phyloP scores from a whole-genome alignment of 2,329 filamentous ascomycete genomes.

The Pezicula radicicola region DNA sequence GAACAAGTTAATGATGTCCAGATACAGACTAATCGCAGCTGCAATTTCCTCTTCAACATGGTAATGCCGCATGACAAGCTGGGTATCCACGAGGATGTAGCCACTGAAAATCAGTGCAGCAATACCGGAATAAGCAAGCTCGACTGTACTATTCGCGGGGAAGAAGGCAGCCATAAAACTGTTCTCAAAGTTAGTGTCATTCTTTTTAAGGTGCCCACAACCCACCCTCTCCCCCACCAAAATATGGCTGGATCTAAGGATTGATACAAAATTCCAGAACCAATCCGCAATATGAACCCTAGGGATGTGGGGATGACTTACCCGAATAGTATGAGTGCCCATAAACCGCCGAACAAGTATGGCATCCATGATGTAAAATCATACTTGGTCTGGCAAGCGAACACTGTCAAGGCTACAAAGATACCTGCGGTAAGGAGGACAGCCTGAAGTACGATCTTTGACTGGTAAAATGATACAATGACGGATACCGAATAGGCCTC shows the following conservation, averaged over 20 bases:
- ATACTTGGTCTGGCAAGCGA: conserved; percentile 96
- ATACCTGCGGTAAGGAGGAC: conserved; percentile 83
- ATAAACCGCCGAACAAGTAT: conserved; percentile 86
- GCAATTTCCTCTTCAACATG: conserved; percentile 98
- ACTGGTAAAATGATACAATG: conserved; percentile 86
- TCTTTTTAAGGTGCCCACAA: too few relatives aligned
- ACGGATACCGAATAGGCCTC: conserved; percentile 95
- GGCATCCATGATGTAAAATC: conserved; percentile 98
- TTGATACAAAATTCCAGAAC: too few relatives aligned
- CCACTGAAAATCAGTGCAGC: conserved; percentile 86
- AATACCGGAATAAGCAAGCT: conserved; percentile 81
- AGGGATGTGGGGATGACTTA: too few relatives aligned
- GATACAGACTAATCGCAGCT: conserved; percentile 88
- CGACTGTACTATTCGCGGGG: conserved; percentile 74
- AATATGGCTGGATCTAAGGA: too few relatives aligned
- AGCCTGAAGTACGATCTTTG: conserved; percentile 82
- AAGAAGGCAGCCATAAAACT: conserved; percentile 85
- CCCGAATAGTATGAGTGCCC: conserved; percentile 87
- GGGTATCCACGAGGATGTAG: conserved; percentile 95
- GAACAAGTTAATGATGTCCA: conserved; percentile 97
- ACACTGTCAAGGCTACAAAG: conserved; percentile 76
- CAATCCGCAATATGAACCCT: too few relatives aligned
- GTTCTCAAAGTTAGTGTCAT: too few relatives aligned
- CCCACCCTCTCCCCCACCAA: too few relatives aligned
- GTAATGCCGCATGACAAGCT: conserved; percentile 92